Evolutionary conservation across 139 green algal species (phyloP).

Genomic region (Coelastrella sp.): DNA sequence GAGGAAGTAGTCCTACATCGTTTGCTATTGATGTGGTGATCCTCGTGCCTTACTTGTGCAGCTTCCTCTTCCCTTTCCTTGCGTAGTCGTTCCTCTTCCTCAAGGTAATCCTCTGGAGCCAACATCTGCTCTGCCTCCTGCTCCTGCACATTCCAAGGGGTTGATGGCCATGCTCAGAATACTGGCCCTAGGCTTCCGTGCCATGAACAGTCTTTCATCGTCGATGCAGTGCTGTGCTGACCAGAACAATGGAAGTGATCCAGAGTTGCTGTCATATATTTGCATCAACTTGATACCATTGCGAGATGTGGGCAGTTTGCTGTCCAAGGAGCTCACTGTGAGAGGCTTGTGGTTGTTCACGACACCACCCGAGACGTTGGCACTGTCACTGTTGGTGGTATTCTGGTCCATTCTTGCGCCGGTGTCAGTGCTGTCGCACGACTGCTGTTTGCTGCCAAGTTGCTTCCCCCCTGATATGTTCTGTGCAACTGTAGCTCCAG

Average conservation of each 20-base stretch:
- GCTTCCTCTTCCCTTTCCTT: slow-evolving; percentile 61
- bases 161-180: too few relatives aligned
- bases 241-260: too few relatives aligned
- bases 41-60: slow-evolving; percentile 45
- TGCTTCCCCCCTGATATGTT: background rate
- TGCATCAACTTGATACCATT: too few relatives aligned
- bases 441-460: background rate
- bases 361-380: background rate
- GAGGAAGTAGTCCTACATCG: too few relatives aligned
- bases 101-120: slow-evolving; percentile 60
- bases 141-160: slow-evolving; percentile 50
- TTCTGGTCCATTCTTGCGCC: slow-evolving; percentile 35
- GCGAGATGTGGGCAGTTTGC: too few relatives aligned
- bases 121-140: slow-evolving; percentile 64
- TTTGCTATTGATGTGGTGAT: too few relatives aligned
- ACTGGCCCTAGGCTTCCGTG: too few relatives aligned
- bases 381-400: slow-evolving; percentile 7
- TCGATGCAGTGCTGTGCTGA: too few relatives aligned
- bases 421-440: slow-evolving; percentile 21
- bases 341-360: slow-evolving; percentile 33
- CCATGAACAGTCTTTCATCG: too few relatives aligned
- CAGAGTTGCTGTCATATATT: too few relatives aligned
- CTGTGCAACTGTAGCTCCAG: background rate
- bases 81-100: slow-evolving; percentile 76
- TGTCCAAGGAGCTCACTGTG: slow-evolving; percentile 15